Base-by-base conservation (phyloP, 163 green algal genomes). In the Prototheca cutis region DNA sequence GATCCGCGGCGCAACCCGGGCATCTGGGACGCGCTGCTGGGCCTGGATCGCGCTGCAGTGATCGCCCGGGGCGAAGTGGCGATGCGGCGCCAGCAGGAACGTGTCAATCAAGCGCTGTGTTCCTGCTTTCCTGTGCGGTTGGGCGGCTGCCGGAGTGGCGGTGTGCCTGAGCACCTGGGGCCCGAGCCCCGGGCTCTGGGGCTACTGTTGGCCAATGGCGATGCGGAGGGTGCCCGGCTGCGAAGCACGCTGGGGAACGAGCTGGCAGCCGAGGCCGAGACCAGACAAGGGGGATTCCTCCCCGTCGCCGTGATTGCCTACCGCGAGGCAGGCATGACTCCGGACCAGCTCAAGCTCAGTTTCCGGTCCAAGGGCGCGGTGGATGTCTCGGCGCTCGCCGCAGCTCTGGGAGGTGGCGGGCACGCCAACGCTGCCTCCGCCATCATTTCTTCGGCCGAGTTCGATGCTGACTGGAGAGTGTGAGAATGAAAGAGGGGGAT, bases 221-320 rank as follows among this genome's bases (percentile, higher is more conserved):
- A 73, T 31, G 48, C 52, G 15, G 13, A 27, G 42, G 42, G 42
- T 5, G 10, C 10, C 42, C 47, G 53, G 2, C 57, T 79, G 7
- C 65, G 80, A 25, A 79, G 63, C 52, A 17, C 58, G 30, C 53
- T 86, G 33, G 80, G 80, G n/a, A 86, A 86, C 49, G 55, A 30
- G 6, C 58, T 88, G 27, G 80, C 78, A 13, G 23, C 51, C 36
- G 36, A 10, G 36, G 36, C 36, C 19, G 30, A 52, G 36, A 74
- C 57, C 28, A 13, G 10, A 31, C 21, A 27, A n/a, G 18, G 29
- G 6, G 75, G 72, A 8, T 48, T 82, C 19, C 42, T 52, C 8
- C 42, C 65, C 13, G 63, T 80, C 15, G 78, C 61, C 0, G 60
- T 77, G 6, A 62, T 88, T n/a, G 73, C 73, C 0, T 88, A 88